A percentile compares a stretch with the other conserved stretches of the same genome.
Conservation (phyloP, 208 protist genomes). For the Angomonas deanei region DNA sequence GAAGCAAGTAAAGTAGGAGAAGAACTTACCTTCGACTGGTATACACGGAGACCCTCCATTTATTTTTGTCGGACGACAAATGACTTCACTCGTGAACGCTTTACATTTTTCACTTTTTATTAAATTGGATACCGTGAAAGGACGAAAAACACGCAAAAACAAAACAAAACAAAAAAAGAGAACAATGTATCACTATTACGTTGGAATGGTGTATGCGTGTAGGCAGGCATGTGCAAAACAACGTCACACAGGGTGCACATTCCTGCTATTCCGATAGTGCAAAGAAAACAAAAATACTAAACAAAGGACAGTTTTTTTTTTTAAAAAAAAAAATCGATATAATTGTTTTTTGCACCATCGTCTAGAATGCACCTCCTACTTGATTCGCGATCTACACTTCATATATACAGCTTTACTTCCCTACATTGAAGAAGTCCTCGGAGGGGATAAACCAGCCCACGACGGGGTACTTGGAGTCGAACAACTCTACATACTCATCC, state of each 20-base stretch:
- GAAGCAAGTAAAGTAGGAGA: background rate
- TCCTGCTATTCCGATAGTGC: no score
- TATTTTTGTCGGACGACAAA: no score
- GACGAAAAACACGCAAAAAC: background rate
- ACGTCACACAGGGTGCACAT: no score
- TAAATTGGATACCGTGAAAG: background rate
- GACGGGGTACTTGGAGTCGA: conserved; percentile 75
- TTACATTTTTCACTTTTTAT: no score
- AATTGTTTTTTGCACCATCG: background rate
- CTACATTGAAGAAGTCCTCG: conserved; percentile 46
- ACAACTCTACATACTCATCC: conserved; percentile 61
- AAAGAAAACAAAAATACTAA: conserved; percentile 12
- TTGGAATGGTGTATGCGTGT: no score
- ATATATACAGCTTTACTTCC: conserved; percentile 1
- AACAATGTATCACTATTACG: no score
- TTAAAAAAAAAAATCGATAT: background rate
- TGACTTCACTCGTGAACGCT: no score
- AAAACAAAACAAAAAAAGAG: background rate
- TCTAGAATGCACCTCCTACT: no score
- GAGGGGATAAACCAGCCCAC: conserved; percentile 81
- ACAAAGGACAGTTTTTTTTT: background rate
- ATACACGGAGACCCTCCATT: no score
- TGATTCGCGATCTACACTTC: background rate
- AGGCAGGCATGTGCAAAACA: no score
- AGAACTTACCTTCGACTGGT: no score